Evolutionary conservation across 208 protist genomes (phyloP).

Genomic region (Lotmaria passim): DNA sequence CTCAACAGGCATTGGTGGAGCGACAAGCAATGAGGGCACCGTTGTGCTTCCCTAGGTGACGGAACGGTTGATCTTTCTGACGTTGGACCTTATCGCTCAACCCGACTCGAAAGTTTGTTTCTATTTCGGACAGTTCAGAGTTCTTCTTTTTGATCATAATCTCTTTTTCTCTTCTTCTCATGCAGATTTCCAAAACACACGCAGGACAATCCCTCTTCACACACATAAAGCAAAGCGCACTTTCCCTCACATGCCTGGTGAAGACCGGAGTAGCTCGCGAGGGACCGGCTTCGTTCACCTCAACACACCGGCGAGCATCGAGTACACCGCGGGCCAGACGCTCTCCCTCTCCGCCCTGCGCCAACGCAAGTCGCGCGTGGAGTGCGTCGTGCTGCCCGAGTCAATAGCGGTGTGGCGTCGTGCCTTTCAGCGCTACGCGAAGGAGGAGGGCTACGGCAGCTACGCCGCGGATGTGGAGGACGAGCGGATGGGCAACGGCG

Average conservation of each 20-base stretch:
- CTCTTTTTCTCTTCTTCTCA: no score
- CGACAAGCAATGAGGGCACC: no score
- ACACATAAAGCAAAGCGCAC: no score
- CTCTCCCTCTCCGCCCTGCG: constrained; percentile 71
- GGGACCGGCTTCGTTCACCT: constrained; percentile 88
- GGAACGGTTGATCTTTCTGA: no score
- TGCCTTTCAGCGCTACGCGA: constrained; percentile 51
- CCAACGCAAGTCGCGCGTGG: constrained; percentile 50
- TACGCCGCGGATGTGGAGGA: constrained; percentile 75
- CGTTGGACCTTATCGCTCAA: no score
- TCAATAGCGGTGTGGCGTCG: constrained; percentile 59
- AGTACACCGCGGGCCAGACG: constrained; percentile 68
- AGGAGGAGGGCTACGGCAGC: constrained; percentile 50
- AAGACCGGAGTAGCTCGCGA: constrained; percentile 19
- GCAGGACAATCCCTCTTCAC: no score
- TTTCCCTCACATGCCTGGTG: constrained; percentile 1
- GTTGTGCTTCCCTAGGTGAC: no score
- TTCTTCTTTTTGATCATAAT: no score
- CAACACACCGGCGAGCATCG: constrained; percentile 83
- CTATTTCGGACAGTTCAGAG: no score
- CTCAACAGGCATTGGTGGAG: no score
- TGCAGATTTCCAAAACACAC: no score
- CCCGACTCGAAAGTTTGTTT: no score
- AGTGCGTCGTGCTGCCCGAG: constrained; percentile 71
- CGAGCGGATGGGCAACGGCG: constrained; percentile 60